Evolutionary conservation across 148 eudicot genomes (phyloP).

Genomic region (Chenopodium suecicum): DNA sequence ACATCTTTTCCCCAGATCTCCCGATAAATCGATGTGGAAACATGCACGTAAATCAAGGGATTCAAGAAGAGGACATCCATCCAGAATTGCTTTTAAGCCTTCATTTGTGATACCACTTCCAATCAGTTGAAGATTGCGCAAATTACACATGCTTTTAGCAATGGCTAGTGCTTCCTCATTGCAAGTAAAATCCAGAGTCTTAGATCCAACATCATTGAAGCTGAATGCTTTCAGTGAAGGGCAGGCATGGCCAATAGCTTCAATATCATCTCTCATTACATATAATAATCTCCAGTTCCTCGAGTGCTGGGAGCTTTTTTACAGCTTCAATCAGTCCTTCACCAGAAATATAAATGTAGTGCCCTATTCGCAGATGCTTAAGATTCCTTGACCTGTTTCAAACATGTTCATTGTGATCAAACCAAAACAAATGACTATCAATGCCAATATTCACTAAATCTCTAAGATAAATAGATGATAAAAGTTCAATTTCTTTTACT

Average conservation of each 20-base stretch:
- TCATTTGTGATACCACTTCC: conserved; percentile 35
- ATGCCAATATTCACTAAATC: no score
- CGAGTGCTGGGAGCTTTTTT: conserved; percentile 43
- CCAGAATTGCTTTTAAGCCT: conserved; percentile 43
- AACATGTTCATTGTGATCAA: background rate
- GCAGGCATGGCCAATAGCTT: conserved; percentile 48
- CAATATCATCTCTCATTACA: conserved; percentile 29
- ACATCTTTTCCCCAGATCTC: conserved; percentile 35
- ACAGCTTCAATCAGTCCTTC: conserved; percentile 39
- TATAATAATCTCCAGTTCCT: conserved; percentile 49
- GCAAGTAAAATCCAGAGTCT: background rate
- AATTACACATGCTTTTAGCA: conserved; percentile 40
- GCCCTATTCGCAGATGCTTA: conserved; percentile 41
- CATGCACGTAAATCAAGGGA: conserved; percentile 51
- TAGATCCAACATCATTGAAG: conserved; percentile 30
- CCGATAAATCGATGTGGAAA: conserved; percentile 26
- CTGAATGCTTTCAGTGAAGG: conserved; percentile 47
- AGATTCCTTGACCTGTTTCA: conserved; percentile 49
- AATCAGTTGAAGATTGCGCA: conserved; percentile 43
- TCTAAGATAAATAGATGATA: no score
- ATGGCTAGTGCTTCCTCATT: conserved; percentile 42
- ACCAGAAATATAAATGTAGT: conserved; percentile 31
- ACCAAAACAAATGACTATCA: no score
- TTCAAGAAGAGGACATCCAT: conserved; percentile 42
- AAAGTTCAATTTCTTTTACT: no score